phyloP scores from a whole-genome alignment of 2,329 filamentous ascomycete species.

The Cladorrhinum sp. region DNA sequence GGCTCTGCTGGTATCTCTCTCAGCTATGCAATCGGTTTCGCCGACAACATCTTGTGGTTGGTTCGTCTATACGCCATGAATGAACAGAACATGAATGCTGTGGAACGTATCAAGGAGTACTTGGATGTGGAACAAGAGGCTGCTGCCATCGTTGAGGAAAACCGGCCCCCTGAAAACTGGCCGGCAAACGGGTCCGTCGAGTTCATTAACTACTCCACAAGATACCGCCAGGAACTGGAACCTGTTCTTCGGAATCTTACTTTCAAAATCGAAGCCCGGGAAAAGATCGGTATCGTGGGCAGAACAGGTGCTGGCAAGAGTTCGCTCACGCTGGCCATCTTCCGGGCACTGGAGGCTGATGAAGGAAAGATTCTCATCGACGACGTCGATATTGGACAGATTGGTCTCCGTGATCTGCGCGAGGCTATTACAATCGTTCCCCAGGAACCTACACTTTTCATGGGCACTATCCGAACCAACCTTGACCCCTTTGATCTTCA shows the following conservation, averaged over 20 bases:
- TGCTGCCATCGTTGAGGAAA: constrained; percentile 70
- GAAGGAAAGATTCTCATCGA: constrained; percentile 87
- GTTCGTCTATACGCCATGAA: constrained; percentile 91
- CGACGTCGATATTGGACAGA: constrained; percentile 81
- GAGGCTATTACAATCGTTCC: constrained; percentile 96
- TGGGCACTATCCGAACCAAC: constrained; percentile 86
- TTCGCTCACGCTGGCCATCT: constrained; percentile 86
- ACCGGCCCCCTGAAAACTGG: constrained; percentile 76
- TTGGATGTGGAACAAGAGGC: constrained; percentile 95
- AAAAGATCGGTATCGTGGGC: constrained; percentile 96
- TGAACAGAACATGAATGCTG: constrained; percentile 99
- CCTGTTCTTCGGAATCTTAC: constrained; percentile 79
- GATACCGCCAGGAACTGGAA: constrained; percentile 84
- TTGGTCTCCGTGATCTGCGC: constrained; percentile 89
- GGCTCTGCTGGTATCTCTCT: constrained; percentile 91
- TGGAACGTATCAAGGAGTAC: constrained; percentile 96
- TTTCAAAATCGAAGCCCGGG: constrained; percentile 79
- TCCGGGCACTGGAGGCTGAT: constrained; percentile 90
- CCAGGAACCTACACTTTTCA: constrained; percentile 93
- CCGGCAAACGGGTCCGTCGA: constrained; percentile 81
- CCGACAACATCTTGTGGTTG: constrained; percentile 94
- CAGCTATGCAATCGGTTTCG: constrained; percentile 95
- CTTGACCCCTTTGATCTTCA: constrained; percentile 89
- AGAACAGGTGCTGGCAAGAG: constrained; percentile 96
- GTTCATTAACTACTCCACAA: constrained; percentile 84